Evolutionary conservation across 192 early-diverging fungal species (phyloP).

Genomic region (Coemansia sp.): DNA sequence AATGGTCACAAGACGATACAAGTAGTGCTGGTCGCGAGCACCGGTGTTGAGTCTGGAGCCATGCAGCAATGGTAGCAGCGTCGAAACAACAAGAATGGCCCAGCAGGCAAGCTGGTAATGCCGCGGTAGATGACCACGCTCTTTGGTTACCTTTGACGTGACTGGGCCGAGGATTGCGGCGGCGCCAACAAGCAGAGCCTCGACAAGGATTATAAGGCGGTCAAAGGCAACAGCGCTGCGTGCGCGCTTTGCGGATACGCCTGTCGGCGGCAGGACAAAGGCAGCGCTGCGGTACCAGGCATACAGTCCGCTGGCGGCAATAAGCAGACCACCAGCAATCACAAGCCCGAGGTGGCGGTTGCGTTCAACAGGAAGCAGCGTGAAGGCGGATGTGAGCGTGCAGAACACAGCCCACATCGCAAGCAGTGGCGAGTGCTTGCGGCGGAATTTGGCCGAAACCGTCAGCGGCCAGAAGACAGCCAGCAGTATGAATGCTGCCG

Average conservation of each 20-base stretch:
- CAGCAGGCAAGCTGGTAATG: constrained; percentile 46
- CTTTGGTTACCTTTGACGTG: constrained; percentile 36
- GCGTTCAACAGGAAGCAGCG: constrained; percentile 84
- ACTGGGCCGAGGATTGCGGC: constrained; percentile 46
- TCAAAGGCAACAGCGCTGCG: constrained; percentile 34
- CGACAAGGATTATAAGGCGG: constrained; percentile 31
- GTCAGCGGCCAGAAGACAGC: constrained; percentile 67
- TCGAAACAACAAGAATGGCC: constrained; percentile 40
- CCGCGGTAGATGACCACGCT: constrained; percentile 42
- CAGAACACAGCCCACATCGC: constrained; percentile 67
- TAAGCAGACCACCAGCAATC: constrained; percentile 38
- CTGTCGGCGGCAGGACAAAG: constrained; percentile 43
- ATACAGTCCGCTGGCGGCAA: constrained; percentile 42
- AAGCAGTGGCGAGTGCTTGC: constrained; percentile 57
- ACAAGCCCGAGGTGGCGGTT: constrained; percentile 72
- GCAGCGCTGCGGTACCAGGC: constrained; percentile 42
- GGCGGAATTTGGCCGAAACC: constrained; percentile 56
- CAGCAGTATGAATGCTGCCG: constrained; percentile 60
- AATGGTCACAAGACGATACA: constrained; percentile 77
- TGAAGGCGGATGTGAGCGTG: constrained; percentile 77
- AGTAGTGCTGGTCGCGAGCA: constrained; percentile 66
- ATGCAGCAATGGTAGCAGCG: constrained; percentile 45
- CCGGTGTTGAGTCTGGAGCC: constrained; percentile 44
- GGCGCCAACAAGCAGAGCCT: constrained; percentile 43
- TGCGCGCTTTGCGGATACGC: constrained; percentile 20